Base-by-base conservation (phyloP, 768 basidiomycete species). In the Suillus paluster region DNA sequence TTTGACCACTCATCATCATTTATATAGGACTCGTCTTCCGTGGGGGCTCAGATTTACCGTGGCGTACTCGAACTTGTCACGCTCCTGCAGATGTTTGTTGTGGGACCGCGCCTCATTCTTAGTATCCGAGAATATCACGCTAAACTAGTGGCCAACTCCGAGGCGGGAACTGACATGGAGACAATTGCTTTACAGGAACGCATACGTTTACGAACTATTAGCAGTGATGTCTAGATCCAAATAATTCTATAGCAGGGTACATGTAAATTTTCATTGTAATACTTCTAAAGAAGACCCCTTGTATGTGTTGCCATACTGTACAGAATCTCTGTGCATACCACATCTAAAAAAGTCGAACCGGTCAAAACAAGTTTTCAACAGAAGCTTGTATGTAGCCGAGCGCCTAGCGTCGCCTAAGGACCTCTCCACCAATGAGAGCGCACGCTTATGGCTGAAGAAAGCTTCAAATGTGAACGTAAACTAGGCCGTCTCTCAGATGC, bases 41-140 rank as follows among this genome's bases (percentile, higher is more conserved):
- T 14, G 19, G 49, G 19, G 12, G 6, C 27, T 11, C 49, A 50
- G 27, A 7, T 12, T 7, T 50, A 50, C 33, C 19, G 49, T 11
- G 49, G 49, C 6, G 4, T 50, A 30, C 27, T 50, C n/a, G 19
- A 50, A 50, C 19, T 50, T 11, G 19, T 30, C 19, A 50, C 17
- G 19, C 49, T 50, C 30, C 5, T 50, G 19, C 49, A 50, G 49
- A 50, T 50, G 49, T 50, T 50, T n/a, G 49, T 50, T 19, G 19
- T 34, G 33, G 49, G 49, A 30, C 49, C 30, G 0, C 30, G 49
- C 11, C 49, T 50, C 11, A 33, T 50, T 27, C 49, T 50, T 7
- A n/a, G 30, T 11, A 19, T 50, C 33, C 49, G 30, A 33, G 30
- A 50, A n/a, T 33, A 33, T 6, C 30, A 50, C 6, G 49, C 49